Conservation (phyloP, 192 early-diverging fungal species). For the Geranomyces michiganensis region DNA sequence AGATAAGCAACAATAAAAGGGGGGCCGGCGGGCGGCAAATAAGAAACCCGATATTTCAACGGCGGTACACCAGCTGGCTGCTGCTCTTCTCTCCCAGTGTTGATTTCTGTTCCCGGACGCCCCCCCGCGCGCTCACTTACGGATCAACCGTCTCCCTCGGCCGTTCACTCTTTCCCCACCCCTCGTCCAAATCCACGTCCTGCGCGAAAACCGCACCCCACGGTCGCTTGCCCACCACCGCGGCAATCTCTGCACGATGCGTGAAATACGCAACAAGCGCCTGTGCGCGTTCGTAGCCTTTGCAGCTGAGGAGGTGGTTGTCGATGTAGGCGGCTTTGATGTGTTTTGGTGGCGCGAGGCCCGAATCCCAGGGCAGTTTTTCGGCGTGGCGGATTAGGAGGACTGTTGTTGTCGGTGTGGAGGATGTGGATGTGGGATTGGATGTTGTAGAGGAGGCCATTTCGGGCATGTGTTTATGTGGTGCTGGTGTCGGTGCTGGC, state of each 20-base stretch:
- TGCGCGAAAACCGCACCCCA: slow-evolving; percentile 48
- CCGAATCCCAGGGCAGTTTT: slow-evolving; percentile 50
- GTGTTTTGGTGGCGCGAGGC: slow-evolving; percentile 24
- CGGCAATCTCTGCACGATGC: slow-evolving; percentile 42
- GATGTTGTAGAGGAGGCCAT: no score
- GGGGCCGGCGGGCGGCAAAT: no score
- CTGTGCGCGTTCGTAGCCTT: slow-evolving; percentile 50
- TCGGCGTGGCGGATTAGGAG: slow-evolving; percentile 58
- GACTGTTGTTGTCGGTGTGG: slow-evolving; percentile 24
- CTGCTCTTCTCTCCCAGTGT: no score
- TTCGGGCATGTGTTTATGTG: no score
- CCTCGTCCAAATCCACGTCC: slow-evolving; percentile 37
- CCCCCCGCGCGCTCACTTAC: neutral
- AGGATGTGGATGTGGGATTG: neutral
- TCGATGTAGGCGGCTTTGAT: slow-evolving; percentile 48
- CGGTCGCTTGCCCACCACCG: slow-evolving; percentile 32
- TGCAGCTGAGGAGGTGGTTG: slow-evolving; percentile 46
- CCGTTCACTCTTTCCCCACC: slow-evolving; percentile 40
- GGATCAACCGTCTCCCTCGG: slow-evolving; percentile 43
- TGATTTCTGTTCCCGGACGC: no score
- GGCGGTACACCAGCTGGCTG: no score
- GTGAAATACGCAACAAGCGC: slow-evolving; percentile 53
- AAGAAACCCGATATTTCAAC: no score
- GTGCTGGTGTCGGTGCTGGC: no score
- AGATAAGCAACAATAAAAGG: neutral